A percentile compares a stretch with the other conserved stretches of the same genome.
Evolutionary conservation across 768 basidiomycete species (phyloP).

Genomic region (Pisolithus albus): DNA sequence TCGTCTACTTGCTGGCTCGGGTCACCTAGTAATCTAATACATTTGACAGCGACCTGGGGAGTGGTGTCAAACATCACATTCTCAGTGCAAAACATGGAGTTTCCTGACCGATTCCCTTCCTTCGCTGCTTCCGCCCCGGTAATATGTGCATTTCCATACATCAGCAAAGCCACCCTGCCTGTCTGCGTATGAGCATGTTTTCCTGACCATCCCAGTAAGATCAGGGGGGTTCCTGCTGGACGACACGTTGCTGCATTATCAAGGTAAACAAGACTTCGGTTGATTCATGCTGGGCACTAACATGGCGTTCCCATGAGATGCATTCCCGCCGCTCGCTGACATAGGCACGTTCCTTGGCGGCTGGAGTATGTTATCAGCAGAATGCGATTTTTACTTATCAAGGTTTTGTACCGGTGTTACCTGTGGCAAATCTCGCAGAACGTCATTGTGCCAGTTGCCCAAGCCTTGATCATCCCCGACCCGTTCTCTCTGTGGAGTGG

Average conservation of each 20-base stretch:
- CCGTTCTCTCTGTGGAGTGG: not conserved
- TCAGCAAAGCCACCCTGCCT: conserved; percentile 2
- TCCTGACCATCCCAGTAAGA: not conserved
- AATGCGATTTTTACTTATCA: not conserved
- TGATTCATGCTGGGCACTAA: not conserved
- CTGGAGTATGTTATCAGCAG: not conserved
- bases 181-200: not conserved
- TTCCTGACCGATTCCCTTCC: not conserved
- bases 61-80: not conserved
- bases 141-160: conserved; percentile 5
- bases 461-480: not conserved
- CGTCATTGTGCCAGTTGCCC: not conserved
- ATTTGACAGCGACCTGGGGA: not conserved
- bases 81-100: not conserved
- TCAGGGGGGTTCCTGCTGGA: not conserved
- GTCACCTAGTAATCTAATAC: not conserved
- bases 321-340: no score
- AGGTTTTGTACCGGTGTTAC: not conserved
- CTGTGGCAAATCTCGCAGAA: not conserved
- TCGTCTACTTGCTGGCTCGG: not conserved
- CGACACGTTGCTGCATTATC: not conserved
- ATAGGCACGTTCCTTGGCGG: no score
- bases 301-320: not conserved
- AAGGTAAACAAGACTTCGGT: not conserved
- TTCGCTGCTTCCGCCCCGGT: not conserved